Evolutionary conservation across 2,329 filamentous ascomycete genomes (phyloP).

Genomic region (Cyphellophora attinorum): DNA sequence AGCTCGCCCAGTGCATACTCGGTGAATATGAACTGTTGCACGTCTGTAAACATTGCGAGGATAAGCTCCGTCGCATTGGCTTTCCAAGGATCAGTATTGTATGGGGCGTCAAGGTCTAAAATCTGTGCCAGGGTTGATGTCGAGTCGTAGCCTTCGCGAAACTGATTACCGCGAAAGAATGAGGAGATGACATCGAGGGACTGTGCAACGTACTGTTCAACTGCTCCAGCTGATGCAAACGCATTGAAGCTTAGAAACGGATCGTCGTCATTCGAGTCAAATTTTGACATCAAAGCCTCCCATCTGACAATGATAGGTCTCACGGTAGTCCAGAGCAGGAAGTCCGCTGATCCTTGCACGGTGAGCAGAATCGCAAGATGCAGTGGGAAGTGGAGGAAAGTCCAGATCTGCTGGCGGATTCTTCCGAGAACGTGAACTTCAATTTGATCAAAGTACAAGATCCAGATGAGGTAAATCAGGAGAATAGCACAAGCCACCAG

Average conservation of each 20-base stretch:
- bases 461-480: constrained; percentile 46
- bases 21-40: constrained; percentile 1
- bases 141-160: constrained; percentile 1
- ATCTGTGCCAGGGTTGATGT: neutral
- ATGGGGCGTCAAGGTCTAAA: neutral
- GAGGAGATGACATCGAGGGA: no score
- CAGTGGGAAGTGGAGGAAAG: constrained; percentile 48
- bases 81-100: constrained; percentile 2
- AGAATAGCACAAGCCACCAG: neutral
- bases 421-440: constrained; percentile 39
- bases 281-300: neutral
- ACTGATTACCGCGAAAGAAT: neutral
- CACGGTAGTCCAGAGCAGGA: constrained; percentile 7
- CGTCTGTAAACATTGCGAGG: neutral
- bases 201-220: no score
- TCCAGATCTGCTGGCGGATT: constrained; percentile 47
- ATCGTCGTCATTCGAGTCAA: neutral
- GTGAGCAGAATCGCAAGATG: constrained; percentile 54
- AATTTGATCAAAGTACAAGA: constrained; percentile 50
- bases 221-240: no score
- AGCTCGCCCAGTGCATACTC: constrained; percentile 1
- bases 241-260: constrained; percentile 1
- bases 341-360: constrained; percentile 41
- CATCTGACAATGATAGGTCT: neutral
- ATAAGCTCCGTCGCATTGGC: neutral